Evolutionary conservation across 139 green algal genomes (phyloP).

Genomic region (Zygnema cylindricum): DNA sequence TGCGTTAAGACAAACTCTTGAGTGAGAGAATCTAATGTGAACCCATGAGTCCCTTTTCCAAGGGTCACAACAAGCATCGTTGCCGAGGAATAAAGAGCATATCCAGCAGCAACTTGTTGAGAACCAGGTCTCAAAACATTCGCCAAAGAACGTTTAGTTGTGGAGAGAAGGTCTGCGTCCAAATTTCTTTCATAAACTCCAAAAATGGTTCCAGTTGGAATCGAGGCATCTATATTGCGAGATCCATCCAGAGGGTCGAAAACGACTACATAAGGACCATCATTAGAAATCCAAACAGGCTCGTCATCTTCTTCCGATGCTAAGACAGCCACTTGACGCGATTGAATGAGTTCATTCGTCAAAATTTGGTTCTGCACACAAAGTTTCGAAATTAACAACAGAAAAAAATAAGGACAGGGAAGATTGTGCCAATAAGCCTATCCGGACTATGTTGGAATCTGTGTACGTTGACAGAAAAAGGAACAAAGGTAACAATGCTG

Average conservation of each 20-base stretch:
- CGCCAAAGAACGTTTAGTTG: slow-evolving; percentile 2
- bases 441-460: neutral
- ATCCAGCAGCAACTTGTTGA: slow-evolving; percentile 67
- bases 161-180: neutral
- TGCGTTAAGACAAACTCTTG: slow-evolving; percentile 92
- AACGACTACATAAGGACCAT: slow-evolving; percentile 65
- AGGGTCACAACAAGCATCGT: slow-evolving; percentile 67
- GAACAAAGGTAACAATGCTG: neutral
- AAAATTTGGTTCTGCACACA: slow-evolving; percentile 60
- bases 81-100: slow-evolving; percentile 72
- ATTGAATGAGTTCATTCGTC: slow-evolving; percentile 56
- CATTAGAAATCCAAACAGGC: slow-evolving; percentile 8
- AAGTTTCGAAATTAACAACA: neutral
- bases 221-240: slow-evolving; percentile 74
- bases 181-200: slow-evolving; percentile 69
- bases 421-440: neutral
- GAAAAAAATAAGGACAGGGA: neutral
- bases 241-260: slow-evolving; percentile 81
- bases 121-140: slow-evolving; percentile 44
- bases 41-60: slow-evolving; percentile 60
- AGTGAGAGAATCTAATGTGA: slow-evolving; percentile 88
- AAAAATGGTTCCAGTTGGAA: slow-evolving; percentile 80
- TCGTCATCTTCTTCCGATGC: slow-evolving; percentile 75
- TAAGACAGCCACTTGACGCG: slow-evolving; percentile 63
- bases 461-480: neutral